phyloP scores from a whole-genome alignment of 2,329 filamentous ascomycete species.

The Apiospora phragmitis region DNA sequence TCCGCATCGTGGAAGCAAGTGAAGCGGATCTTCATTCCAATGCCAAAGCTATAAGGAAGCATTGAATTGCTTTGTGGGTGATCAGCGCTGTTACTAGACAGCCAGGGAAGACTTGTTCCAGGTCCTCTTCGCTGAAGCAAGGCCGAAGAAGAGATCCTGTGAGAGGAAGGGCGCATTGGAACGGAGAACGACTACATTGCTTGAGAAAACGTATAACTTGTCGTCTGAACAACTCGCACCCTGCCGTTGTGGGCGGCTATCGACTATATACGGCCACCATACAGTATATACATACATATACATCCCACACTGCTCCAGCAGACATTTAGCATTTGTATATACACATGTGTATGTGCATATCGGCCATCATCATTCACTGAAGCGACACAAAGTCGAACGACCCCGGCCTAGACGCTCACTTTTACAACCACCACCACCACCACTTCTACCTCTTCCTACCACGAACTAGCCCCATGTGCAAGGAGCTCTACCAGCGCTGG shows the following conservation, averaged over 20 bases:
- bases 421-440: neutral
- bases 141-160: neutral
- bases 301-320: neutral
- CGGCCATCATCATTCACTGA: neutral
- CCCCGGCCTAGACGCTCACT: neutral
- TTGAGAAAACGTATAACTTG: neutral
- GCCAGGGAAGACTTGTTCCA: constrained; percentile 16
- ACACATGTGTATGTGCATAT: neutral
- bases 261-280: neutral
- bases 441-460: neutral
- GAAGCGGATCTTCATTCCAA: neutral
- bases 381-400: neutral
- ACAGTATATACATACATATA: neutral
- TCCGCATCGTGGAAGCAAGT: neutral
- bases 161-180: neutral
- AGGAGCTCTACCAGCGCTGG: constrained; percentile 36
- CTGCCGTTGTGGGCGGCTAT: neutral
- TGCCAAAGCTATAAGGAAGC: neutral
- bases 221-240: neutral
- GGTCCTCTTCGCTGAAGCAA: neutral
- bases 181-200: neutral
- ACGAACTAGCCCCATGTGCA: constrained; percentile 26
- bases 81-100: constrained; percentile 36
- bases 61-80: constrained; percentile 9
- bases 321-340: neutral